Evolutionary conservation across 2,329 filamentous ascomycete genomes (phyloP).

Genomic region (Exophiala bonariae): DNA sequence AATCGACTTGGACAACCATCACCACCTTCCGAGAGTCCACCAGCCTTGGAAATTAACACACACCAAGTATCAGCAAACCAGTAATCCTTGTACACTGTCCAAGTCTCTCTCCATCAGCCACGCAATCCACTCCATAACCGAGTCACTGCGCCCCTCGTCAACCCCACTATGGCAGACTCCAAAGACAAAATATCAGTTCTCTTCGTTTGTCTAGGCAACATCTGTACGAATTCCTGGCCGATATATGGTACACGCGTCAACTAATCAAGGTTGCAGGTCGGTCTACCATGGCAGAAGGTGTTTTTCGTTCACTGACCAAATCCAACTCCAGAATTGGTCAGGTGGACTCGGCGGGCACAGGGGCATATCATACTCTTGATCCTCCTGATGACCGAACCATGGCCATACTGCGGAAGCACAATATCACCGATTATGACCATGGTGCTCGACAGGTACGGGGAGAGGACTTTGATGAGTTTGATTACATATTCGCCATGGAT

Average conservation of each 20-base stretch:
- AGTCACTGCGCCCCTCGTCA: constrained; percentile 12
- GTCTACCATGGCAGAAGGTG: constrained; percentile 94
- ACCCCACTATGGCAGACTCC: constrained; percentile 18
- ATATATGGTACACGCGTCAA: background rate
- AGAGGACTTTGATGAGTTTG: constrained; percentile 79
- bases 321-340: constrained; percentile 59
- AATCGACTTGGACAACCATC: no score
- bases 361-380: constrained; percentile 78
- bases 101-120: background rate
- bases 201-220: constrained; percentile 96
- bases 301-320: constrained; percentile 68
- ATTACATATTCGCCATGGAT: constrained; percentile 97
- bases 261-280: constrained; percentile 45
- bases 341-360: constrained; percentile 89
- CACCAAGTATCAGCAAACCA: no score
- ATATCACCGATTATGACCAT: constrained; percentile 76
- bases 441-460: constrained; percentile 69
- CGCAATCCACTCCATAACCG: constrained; percentile 6
- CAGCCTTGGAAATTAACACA: no score
- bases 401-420: constrained; percentile 70
- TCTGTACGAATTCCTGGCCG: constrained; percentile 57
- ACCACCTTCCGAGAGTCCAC: no score
- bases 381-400: constrained; percentile 81
- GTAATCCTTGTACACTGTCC: no score
- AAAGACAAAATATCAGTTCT: constrained; percentile 64